Conservation (phyloP, 2,329 filamentous ascomycete species). For the Scleromitrula shiraiana region DNA sequence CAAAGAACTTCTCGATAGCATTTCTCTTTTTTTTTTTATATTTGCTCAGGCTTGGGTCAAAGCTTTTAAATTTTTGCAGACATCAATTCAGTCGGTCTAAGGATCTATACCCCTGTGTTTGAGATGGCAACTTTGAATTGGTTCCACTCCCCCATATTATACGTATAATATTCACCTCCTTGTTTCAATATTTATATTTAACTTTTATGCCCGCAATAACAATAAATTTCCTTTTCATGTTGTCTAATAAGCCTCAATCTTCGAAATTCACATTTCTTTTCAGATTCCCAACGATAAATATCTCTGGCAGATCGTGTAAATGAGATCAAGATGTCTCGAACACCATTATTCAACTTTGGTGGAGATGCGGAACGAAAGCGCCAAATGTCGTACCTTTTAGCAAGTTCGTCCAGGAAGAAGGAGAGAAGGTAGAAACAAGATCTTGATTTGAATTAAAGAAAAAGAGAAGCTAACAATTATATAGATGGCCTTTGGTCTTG, state of each 20-base stretch:
- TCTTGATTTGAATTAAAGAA: not conserved
- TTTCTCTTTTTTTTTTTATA: not conserved
- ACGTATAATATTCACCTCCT: not conserved
- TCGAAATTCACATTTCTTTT: too few species aligned
- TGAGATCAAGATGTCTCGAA: conserved; percentile 17
- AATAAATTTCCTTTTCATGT: not conserved
- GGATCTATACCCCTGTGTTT: conserved; percentile 3
- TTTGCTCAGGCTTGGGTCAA: too few species aligned
- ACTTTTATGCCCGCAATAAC: not conserved
- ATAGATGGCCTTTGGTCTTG: conserved; percentile 53
- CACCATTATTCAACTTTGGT: conserved; percentile 17
- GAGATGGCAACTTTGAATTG: not conserved
- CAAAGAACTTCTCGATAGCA: not conserved
- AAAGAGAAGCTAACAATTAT: conserved; percentile 17
- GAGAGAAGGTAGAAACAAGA: conserved; percentile 21
- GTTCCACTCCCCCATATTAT: conserved; percentile 1
- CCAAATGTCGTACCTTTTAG: conserved; percentile 20
- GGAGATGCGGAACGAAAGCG: conserved; percentile 11
- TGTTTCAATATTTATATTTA: conserved; percentile 1
- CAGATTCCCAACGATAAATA: too few species aligned
- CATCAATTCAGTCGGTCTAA: not conserved
- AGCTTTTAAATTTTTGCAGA: not conserved
- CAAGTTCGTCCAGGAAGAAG: conserved; percentile 25
- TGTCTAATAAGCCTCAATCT: too few species aligned
- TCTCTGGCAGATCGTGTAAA: not conserved